Evolutionary conservation across 306 rosid genomes (phyloP), one percentile per base, ranked within the genome.

Genomic region (Rosa chinensis): DNA sequence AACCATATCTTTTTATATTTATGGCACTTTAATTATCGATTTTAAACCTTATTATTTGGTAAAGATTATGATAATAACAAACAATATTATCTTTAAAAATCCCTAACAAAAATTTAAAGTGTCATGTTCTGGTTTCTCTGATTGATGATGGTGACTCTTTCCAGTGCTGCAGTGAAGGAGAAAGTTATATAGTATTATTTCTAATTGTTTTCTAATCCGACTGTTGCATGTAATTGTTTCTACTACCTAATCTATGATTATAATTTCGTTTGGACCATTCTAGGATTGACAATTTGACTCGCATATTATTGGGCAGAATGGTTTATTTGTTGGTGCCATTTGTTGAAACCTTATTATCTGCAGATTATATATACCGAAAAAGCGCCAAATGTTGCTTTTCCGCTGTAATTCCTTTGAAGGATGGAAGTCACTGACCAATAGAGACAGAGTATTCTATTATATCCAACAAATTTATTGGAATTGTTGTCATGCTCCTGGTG

Each of bases 251-350:
- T 74, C 70, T 58, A 55, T 72, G 10, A 55, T 79, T 25, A 20
- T 53, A 44, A 68, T 77, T 59, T 40, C 66, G 6, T 40, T 72
- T 80, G 73, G 66, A 67, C 23, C 10, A 37, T 37, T 64, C 68
- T 53, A 45, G 78, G 2, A 21, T 21, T 3, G 35, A n/a, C 37
- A 62, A 66, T 64, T 58, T 68, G 40, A 47, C 40, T 61, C 61
- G 0, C 13, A 18, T 80, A 61, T 56, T 68, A 56, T 78, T 43
- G 37, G 3, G 52, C 50, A 58, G 37, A 77, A 44, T 25, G 59
- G 70, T 45, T 47, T 72, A 61, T 43, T 79, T 59, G 80, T 70
- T 83, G 77, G 75, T 62, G 78, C 58, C 86, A 80, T 71, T 80
- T 79, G 79, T 71, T 77, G 72, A 75, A 52, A 10, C 79, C 58